Percentiles rank a stretch among this genome's conserved stretches.
phyloP scores from a whole-genome alignment of 768 basidiomycete genomes.

The Lanmaoa rubissima region DNA sequence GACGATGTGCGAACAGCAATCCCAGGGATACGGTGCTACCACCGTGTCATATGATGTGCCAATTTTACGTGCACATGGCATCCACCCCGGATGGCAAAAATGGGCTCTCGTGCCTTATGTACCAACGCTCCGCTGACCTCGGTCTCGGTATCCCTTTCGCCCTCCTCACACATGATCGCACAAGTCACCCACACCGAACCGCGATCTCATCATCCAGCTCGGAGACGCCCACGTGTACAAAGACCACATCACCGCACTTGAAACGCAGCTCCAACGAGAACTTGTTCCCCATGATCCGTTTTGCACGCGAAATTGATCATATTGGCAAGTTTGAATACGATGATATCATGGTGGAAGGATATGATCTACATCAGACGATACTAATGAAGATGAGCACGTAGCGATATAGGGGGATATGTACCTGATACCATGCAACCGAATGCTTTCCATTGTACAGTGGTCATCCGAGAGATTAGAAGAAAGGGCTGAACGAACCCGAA shows the following conservation, averaged over 20 bases:
- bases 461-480: background rate
- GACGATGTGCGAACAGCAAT: conserved; percentile 57
- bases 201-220: conserved; percentile 89
- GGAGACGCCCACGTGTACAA: conserved; percentile 97
- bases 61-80: conserved; percentile 96
- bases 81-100: conserved; percentile 52
- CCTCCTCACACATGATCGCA: conserved; percentile 97
- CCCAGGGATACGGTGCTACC: conserved; percentile 92
- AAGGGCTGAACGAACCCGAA: background rate
- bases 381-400: conserved; percentile 97
- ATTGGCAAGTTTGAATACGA: conserved; percentile 79
- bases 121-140: conserved; percentile 94
- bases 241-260: conserved; percentile 87
- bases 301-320: conserved; percentile 60
- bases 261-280: conserved; percentile 68
- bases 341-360: conserved; percentile 88
- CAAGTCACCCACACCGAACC: conserved; percentile 83
- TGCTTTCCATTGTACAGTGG: background rate
- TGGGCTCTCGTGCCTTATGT: conserved; percentile 92
- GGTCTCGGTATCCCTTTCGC: conserved; percentile 98
- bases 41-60: conserved; percentile 98
- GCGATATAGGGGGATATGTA: background rate
- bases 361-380: conserved; percentile 78
- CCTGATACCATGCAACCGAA: conserved; percentile 2
- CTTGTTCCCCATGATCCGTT: conserved; percentile 87